Conservation (phyloP, 331 rosid genomes). For the Dryas integrifolia region DNA sequence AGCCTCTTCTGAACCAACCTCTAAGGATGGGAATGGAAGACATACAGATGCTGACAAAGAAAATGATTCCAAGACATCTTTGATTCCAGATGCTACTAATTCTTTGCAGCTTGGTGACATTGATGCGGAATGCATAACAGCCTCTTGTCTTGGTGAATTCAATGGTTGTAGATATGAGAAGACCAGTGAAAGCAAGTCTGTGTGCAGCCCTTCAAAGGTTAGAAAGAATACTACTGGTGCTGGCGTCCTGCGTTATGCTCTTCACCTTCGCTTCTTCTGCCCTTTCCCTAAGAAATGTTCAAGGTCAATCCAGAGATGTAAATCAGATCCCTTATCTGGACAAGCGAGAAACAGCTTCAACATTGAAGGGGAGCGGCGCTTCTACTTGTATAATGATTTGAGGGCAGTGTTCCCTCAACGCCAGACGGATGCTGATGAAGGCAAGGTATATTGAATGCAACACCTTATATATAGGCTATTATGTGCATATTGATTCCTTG, state of each 20-base stretch:
- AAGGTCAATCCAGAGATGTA: slow-evolving; percentile 60
- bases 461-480: background rate
- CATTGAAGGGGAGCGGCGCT: slow-evolving; percentile 52
- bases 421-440: slow-evolving; percentile 95
- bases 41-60: slow-evolving; percentile 28
- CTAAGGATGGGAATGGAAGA: slow-evolving; percentile 33
- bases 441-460: slow-evolving; percentile 46
- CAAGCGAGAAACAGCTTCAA: slow-evolving; percentile 36
- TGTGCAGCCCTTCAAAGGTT: slow-evolving; percentile 38
- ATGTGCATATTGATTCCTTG: background rate
- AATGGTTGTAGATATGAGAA: slow-evolving; percentile 20
- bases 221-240: slow-evolving; percentile 38
- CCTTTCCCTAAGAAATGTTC: slow-evolving; percentile 61
- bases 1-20: slow-evolving; percentile 37
- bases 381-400: slow-evolving; percentile 82
- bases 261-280: slow-evolving; percentile 84
- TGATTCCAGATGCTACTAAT: slow-evolving; percentile 18
- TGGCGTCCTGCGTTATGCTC: slow-evolving; percentile 76
- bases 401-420: slow-evolving; percentile 98
- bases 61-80: slow-evolving; percentile 30
- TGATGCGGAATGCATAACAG: slow-evolving; percentile 17
- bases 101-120: slow-evolving; percentile 7
- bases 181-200: slow-evolving; percentile 29
- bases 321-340: slow-evolving; percentile 39
- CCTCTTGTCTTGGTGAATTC: slow-evolving; percentile 22